Conservation (phyloP, 2,329 filamentous ascomycete species). For the Fonsecaea multimorphosa region DNA sequence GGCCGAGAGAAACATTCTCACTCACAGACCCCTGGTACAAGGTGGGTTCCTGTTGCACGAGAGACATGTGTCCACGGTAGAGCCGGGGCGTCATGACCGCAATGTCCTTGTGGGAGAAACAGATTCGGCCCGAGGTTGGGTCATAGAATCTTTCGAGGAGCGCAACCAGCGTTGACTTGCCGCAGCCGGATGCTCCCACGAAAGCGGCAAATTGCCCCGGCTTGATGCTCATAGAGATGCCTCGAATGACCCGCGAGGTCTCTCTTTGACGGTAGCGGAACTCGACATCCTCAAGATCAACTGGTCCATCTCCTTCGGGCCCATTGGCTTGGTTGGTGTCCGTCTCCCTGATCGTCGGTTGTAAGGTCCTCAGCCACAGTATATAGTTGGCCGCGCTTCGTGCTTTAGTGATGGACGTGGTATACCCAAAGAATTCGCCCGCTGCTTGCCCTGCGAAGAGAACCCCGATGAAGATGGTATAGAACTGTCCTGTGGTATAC, state of each 20-base stretch:
- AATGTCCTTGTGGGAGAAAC: constrained; percentile 68
- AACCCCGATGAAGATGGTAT: constrained; percentile 54
- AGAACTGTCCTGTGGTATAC: constrained; percentile 47
- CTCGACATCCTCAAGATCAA: constrained; percentile 54
- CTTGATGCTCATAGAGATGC: constrained; percentile 47
- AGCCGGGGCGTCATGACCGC: constrained; percentile 62
- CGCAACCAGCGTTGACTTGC: constrained; percentile 71
- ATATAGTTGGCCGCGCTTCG: constrained; percentile 59
- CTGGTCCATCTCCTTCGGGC: constrained; percentile 49
- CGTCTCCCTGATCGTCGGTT: constrained; percentile 53
- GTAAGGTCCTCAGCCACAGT: constrained; percentile 55
- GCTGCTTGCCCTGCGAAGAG: constrained; percentile 47
- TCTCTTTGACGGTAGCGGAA: constrained; percentile 45
- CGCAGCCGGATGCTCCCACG: constrained; percentile 64
- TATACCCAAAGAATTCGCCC: constrained; percentile 43
- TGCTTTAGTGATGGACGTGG: constrained; percentile 59
- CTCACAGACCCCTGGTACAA: constrained; percentile 72
- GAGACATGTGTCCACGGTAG: constrained; percentile 69
- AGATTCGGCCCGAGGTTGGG: constrained; percentile 66
- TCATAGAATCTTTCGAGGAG: constrained; percentile 73
- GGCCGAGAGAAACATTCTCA: constrained; percentile 72
- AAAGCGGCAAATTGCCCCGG: constrained; percentile 61
- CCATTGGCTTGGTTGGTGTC: constrained; percentile 48
- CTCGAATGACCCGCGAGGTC: constrained; percentile 41
- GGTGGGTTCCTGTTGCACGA: constrained; percentile 77